phyloP scores from a whole-genome alignment of 73 alveolate species.

The Paramecium biaurelia region DNA sequence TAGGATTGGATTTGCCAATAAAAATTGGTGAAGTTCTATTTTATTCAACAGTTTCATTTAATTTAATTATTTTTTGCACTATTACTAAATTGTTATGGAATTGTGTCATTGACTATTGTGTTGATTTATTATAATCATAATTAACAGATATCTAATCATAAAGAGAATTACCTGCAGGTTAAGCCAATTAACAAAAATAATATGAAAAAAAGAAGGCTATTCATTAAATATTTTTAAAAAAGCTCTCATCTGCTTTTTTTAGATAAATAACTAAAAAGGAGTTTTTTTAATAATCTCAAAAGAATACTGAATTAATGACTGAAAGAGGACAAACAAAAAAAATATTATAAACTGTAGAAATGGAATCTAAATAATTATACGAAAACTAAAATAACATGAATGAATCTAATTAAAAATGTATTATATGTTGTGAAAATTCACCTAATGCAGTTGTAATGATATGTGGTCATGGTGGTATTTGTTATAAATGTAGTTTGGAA shows the following conservation, averaged over 20 bases:
- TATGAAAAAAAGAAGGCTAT: not conserved
- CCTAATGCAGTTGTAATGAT: slow-evolving; percentile 53
- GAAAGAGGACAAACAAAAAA: slow-evolving; percentile 2
- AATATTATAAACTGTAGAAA: not conserved
- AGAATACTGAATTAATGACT: not conserved
- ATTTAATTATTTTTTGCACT: not conserved
- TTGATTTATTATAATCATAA: not conserved
- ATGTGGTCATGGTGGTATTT: slow-evolving; percentile 69
- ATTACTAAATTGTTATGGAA: not conserved
- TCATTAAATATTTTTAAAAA: not conserved
- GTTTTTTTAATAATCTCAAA: not conserved
- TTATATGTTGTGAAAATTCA: slow-evolving; percentile 25
- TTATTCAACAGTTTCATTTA: not conserved
- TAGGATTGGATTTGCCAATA: not conserved
- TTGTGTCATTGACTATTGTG: not conserved
- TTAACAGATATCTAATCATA: not conserved
- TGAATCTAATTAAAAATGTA: slow-evolving; percentile 50
- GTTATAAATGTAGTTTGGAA: slow-evolving; percentile 53
- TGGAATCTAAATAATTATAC: not conserved
- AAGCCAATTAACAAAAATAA: not conserved
- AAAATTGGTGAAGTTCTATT: not conserved
- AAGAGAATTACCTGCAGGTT: not conserved
- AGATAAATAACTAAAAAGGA: not conserved
- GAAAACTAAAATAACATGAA: not conserved
- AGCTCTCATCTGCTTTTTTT: not conserved